Conservation (phyloP, 805 yeast species). For the Ogataea minuta region DNA sequence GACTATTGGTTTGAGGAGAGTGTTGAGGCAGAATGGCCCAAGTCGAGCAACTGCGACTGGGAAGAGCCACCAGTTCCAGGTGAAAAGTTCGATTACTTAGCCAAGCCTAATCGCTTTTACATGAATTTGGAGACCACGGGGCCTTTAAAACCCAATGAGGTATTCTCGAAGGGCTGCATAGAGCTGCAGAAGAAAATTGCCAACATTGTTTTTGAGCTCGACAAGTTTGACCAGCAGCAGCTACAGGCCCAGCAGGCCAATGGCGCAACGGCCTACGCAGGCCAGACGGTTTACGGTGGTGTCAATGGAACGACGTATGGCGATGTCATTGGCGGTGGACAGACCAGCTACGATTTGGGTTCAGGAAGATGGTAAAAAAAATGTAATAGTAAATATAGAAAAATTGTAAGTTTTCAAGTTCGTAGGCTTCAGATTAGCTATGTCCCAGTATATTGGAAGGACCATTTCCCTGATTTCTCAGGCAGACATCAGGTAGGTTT, state of each 20-base stretch:
- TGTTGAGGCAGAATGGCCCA: constrained; percentile 92
- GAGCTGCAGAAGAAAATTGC: constrained; percentile 90
- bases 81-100: constrained; percentile 80
- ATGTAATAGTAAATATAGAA: constrained; percentile 10
- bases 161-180: constrained; percentile 77
- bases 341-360: constrained; percentile 30
- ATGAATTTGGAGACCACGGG: constrained; percentile 93
- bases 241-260: constrained; percentile 38
- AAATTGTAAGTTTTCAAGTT: constrained; percentile 1
- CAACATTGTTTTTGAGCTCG: constrained; percentile 71
- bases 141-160: constrained; percentile 82
- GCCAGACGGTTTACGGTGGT: constrained; percentile 28
- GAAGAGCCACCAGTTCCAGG: constrained; percentile 93
- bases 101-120: constrained; percentile 79
- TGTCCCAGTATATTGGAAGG: constrained; percentile 94
- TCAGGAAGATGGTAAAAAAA: constrained; percentile 34
- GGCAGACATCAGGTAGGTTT: constrained; percentile 64
- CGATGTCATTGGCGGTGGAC: constrained; percentile 21
- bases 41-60: constrained; percentile 82
- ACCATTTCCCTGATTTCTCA: constrained; percentile 78
- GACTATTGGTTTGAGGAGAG: constrained; percentile 95
- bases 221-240: constrained; percentile 38
- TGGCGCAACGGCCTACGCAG: constrained; percentile 31
- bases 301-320: constrained; percentile 20
- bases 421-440: constrained; percentile 28